Evolutionary conservation across 345 rosid genomes (phyloP).

Genomic region (Eutrema yunnanense): DNA sequence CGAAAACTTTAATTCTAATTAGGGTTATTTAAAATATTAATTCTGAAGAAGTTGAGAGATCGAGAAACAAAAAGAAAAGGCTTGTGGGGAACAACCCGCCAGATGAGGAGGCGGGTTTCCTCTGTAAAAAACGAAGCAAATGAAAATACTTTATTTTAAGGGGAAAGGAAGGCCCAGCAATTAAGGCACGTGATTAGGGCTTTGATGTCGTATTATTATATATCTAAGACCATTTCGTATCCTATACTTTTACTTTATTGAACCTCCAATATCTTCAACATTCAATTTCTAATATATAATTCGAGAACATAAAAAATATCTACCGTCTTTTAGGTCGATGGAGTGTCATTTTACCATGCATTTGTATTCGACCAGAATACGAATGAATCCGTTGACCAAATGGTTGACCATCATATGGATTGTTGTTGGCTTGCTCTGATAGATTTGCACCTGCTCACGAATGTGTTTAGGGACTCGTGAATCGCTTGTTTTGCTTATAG

Average conservation of each 20-base stretch:
- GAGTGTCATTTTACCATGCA: neutral
- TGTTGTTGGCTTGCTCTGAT: neutral
- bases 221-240: constrained; percentile 15
- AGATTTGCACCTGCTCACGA: neutral
- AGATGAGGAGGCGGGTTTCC: constrained; percentile 39
- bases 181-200: constrained; percentile 39
- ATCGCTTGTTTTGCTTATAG: neutral
- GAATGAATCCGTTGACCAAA: neutral
- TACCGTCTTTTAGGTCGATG: constrained; percentile 2
- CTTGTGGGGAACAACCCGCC: constrained; percentile 37
- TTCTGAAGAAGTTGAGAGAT: constrained; percentile 19
- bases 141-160: neutral
- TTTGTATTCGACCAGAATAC: too few relatives aligned
- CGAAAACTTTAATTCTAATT: neutral
- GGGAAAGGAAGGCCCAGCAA: constrained; percentile 30
- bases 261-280: constrained; percentile 7
- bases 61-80: constrained; percentile 26
- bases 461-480: neutral
- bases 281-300: neutral
- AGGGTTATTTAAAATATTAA: neutral
- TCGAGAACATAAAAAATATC: neutral
- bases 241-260: constrained; percentile 21
- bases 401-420: neutral
- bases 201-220: constrained; percentile 28
- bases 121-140: constrained; percentile 34